A percentile compares a stretch with the other conserved stretches of the same genome.
Evolutionary conservation across 2,329 filamentous ascomycete genomes (phyloP).

Genomic region (Seiridium cupressi): DNA sequence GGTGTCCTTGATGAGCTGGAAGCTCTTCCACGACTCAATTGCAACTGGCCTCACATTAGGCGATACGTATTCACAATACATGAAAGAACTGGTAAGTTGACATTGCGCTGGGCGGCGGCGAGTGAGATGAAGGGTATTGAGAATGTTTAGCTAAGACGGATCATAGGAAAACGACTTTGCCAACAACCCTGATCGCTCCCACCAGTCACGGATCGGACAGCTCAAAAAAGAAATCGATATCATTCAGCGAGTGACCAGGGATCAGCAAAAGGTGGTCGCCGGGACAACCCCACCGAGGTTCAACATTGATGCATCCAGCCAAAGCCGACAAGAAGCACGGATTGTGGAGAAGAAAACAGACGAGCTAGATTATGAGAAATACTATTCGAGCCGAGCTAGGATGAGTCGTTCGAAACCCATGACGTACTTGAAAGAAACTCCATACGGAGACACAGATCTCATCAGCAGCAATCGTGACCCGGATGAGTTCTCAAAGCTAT

Average conservation of each 20-base stretch:
- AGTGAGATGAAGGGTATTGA: neutral
- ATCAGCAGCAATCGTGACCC: conserved; percentile 17
- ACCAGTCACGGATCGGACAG: conserved; percentile 38
- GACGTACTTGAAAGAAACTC: neutral
- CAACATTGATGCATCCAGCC: conserved; percentile 16
- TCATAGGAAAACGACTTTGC: conserved; percentile 38
- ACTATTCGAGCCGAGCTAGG: too few relatives aligned
- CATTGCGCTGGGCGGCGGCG: too few relatives aligned
- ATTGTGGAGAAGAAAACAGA: conserved; percentile 17
- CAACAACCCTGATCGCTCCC: conserved; percentile 37
- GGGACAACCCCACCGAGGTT: conserved; percentile 16
- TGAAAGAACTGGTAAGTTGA: conserved; percentile 36
- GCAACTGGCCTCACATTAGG: conserved; percentile 35
- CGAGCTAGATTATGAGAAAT: conserved; percentile 10
- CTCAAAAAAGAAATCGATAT: conserved; percentile 39
- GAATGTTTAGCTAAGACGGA: conserved; percentile 14
- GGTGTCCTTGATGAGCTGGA: conserved; percentile 35
- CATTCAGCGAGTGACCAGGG: conserved; percentile 32
- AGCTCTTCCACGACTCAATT: conserved; percentile 37
- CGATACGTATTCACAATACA: conserved; percentile 40
- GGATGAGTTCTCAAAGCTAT: conserved; percentile 30
- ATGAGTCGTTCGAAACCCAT: too few relatives aligned
- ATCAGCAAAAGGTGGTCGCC: conserved; percentile 29
- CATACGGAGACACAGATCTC: conserved; percentile 3
- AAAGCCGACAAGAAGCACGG: conserved; percentile 15